Conservation (phyloP, 345 rosid species). For the Kernera saxatilis region DNA sequence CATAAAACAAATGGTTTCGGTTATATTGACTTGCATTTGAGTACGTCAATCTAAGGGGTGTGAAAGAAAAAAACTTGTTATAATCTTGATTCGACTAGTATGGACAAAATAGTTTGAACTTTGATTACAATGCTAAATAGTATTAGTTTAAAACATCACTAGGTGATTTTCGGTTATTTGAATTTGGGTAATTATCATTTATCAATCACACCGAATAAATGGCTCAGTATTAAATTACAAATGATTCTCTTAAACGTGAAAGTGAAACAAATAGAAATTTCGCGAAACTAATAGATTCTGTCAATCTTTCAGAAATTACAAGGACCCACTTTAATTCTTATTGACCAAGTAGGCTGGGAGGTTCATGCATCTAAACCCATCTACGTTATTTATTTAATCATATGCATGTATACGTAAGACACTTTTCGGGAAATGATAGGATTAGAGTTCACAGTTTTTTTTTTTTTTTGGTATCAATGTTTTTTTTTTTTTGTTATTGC, state of each 20-base stretch:
- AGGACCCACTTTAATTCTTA: conserved; percentile 21
- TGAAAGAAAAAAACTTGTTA: not conserved
- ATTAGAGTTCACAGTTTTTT: too few relatives aligned
- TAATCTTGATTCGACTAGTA: not conserved
- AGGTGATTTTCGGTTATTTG: not conserved
- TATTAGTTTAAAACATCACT: not conserved
- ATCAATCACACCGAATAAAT: conserved; percentile 5
- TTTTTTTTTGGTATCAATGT: too few relatives aligned
- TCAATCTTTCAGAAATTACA: not conserved
- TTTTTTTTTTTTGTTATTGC: too few relatives aligned
- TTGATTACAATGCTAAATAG: too few relatives aligned
- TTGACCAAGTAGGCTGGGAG: conserved; percentile 17
- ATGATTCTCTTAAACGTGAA: not conserved
- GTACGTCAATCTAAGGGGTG: too few relatives aligned
- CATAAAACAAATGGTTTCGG: too few relatives aligned
- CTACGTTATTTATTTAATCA: not conserved
- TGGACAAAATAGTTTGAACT: not conserved
- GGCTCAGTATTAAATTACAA: not conserved
- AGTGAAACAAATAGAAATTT: conserved; percentile 14
- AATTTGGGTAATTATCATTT: not conserved
- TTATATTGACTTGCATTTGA: too few relatives aligned
- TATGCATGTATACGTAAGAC: not conserved
- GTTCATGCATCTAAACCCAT: conserved; percentile 23
- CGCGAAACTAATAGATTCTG: conserved; percentile 22
- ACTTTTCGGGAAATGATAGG: not conserved